Percentiles rank a stretch among this genome's conserved stretches.
phyloP scores from a whole-genome alignment of 192 early-diverging fungal genomes.

The Helicostylum pulchrum region DNA sequence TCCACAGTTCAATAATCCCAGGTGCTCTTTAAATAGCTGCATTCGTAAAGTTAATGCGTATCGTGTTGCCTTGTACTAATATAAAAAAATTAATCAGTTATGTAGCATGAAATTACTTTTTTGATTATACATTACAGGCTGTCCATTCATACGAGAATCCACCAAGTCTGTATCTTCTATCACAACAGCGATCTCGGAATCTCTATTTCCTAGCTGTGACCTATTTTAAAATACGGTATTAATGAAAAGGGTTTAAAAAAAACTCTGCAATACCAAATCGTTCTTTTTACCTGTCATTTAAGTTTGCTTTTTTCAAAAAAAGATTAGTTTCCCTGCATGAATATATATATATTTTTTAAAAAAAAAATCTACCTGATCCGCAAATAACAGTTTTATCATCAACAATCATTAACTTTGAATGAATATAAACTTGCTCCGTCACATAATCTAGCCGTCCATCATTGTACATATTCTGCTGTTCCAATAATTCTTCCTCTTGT shows the following conservation, averaged over 20 bases:
- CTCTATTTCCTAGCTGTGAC: constrained; percentile 82
- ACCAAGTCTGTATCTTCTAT: constrained; percentile 76
- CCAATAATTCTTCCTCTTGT: neutral
- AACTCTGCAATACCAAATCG: neutral
- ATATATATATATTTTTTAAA: neutral
- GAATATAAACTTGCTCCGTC: constrained; percentile 83
- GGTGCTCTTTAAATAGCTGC: constrained; percentile 81
- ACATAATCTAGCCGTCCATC: constrained; percentile 50
- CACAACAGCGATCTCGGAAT: constrained; percentile 85
- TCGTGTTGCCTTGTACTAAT: constrained; percentile 61
- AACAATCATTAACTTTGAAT: constrained; percentile 84
- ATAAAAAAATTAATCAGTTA: neutral
- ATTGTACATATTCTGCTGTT: constrained; percentile 13
- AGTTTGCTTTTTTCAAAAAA: constrained; percentile 20
- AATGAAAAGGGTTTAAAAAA: constrained; percentile 2
- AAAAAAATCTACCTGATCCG: constrained; percentile 57
- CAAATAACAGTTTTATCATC: constrained; percentile 81
- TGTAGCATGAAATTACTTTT: neutral
- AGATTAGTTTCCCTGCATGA: no score
- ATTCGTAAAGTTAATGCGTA: constrained; percentile 70
- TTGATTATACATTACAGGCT: constrained; percentile 33
- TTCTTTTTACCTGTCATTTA: constrained; percentile 33
- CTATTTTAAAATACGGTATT: constrained; percentile 34
- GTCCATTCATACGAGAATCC: constrained; percentile 67
- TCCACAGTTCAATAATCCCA: constrained; percentile 58